Evolutionary conservation across 305 asterid species (phyloP).

Genomic region (Fraxinus ornus): DNA sequence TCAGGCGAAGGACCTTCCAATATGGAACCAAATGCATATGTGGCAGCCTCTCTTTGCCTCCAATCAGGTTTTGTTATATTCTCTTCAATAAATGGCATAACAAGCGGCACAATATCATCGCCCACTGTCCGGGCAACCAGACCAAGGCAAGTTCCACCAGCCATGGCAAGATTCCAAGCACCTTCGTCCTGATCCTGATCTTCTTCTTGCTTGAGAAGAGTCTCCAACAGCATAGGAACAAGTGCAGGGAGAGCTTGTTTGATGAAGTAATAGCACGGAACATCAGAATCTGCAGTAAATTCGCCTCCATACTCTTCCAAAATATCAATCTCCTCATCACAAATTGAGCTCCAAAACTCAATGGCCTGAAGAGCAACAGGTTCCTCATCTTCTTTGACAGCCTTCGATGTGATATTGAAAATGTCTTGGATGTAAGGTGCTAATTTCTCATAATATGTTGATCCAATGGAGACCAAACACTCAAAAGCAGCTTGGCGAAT

Average conservation of each 20-base stretch:
- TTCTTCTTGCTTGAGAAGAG: conserved; percentile 91
- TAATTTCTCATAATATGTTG: conserved; percentile 76
- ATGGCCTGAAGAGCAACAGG: conserved; percentile 95
- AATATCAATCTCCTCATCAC: conserved; percentile 91
- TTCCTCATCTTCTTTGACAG: conserved; percentile 79
- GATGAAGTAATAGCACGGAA: conserved; percentile 75
- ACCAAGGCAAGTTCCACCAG: conserved; percentile 97
- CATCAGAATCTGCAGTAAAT: conserved; percentile 74
- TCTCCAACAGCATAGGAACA: conserved; percentile 81
- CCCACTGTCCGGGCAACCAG: conserved; percentile 89
- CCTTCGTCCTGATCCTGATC: conserved; percentile 96
- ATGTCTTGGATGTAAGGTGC: conserved; percentile 81
- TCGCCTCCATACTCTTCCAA: conserved; percentile 80
- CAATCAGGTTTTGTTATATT: conserved; percentile 77
- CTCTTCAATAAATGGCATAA: conserved; percentile 84
- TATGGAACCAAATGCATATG: conserved; percentile 94
- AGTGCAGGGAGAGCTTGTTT: conserved; percentile 92
- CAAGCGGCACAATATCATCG: conserved; percentile 84
- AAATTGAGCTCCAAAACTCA: conserved; percentile 89
- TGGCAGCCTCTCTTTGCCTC: conserved; percentile 94
- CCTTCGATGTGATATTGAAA: conserved; percentile 80
- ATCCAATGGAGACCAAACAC: conserved; percentile 85
- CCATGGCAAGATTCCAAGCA: conserved; percentile 97
- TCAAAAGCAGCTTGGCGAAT: conserved; percentile 91
- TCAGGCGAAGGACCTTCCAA: conserved; percentile 92